Base-by-base conservation (phyloP, 176 grass and related monocot genomes). In the Musa schizocarpa region DNA sequence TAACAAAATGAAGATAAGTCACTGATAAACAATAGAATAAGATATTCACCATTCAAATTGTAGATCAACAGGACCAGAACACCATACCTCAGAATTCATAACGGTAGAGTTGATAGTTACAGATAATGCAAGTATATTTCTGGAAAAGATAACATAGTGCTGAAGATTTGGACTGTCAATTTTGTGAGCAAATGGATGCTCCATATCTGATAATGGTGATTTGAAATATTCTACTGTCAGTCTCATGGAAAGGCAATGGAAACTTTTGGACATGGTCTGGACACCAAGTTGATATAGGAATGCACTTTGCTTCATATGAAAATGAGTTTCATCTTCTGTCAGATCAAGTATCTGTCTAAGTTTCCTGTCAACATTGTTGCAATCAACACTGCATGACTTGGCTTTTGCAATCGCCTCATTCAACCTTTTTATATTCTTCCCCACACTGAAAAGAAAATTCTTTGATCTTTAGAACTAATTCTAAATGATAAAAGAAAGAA, bases 91-190 rank as follows among this genome's bases (percentile, higher is more conserved):
- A 79, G 80, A 77, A 81, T 88, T 90, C 81, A 88, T 79, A 67
- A 90, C 85, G 16, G 85, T 86, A 25, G 91, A 95, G 82, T 95
- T 95, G 69, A 90, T 77, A 63, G 91, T 95, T 57, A 95, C 82
- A 63, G 85, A 82, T 79, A 83, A 73, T 62, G 91, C 83, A 50
- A 95, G 77, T 79, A 90, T 76, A 66, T 88, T 95, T 26, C 71
- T 80, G 50, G 88, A 88, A 77, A 95, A 90, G 52, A 95, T 83
- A 74, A 82, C 82, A 86, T 88, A 90, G 75, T 95, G 91, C 57
- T 19, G 43, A 23, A 79, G 66, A 57, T 68, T 54, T 72, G 76
- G 85, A 78, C 86, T 77, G 77, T 82, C 72, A 82, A 90, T 68
- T 68, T 90, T 86, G 61, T 83, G 54, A 29, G 26, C 22, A 67